Evolutionary conservation across 2,329 filamentous ascomycete genomes (phyloP), one percentile per base, ranked within the genome.

Genomic region (Talaromyces sp.): DNA sequence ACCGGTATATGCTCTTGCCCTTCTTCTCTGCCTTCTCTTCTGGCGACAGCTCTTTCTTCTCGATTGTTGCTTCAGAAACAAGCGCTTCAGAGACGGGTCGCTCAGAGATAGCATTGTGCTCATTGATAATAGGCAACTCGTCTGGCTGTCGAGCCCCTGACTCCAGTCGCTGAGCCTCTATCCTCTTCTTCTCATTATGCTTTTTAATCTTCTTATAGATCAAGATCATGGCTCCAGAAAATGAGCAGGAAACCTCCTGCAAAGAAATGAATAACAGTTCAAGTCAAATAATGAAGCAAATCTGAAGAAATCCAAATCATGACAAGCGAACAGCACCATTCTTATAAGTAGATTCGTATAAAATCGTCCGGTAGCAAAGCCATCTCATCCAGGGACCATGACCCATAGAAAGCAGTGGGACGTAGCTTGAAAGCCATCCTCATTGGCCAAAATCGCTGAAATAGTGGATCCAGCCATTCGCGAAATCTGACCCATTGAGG

Each of bases 1-100:
- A 82, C 46, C 85, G 76, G 62, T 87, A 78, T 40, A 70, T 70
- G n/a, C 68, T 20, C 13, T 30, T 46, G 29, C 36, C 37, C 30
- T 39, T 47, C 11, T 47, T 53, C 19, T 52, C 54, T 1, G 51
- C 43, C 1, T 20, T 24, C 8, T 56, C 50, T 14, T 56, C 54
- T 13, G 48, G 35, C 6, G 53, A 45, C 4, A 45, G 29, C 24
- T 46, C 20, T 33, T 39, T 11, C 46, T 49, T 27, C 17, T 39
- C n/a, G 9, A 11, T 29, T 39, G 22, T 29, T 43, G 33, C 10
- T 4, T 13, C 10, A 22, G 16, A 7, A 19, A 17, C 32, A 35
- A 13, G 32, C 4, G 11, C 11, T 14, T 35, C 32, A 27, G 24
- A 27, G 9, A 27, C 24, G 24, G 24, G 9, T 9, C 9, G 24